Base-by-base conservation (phyloP, 495 filamentous ascomycete genomes). In the Parathielavia appendiculata region DNA sequence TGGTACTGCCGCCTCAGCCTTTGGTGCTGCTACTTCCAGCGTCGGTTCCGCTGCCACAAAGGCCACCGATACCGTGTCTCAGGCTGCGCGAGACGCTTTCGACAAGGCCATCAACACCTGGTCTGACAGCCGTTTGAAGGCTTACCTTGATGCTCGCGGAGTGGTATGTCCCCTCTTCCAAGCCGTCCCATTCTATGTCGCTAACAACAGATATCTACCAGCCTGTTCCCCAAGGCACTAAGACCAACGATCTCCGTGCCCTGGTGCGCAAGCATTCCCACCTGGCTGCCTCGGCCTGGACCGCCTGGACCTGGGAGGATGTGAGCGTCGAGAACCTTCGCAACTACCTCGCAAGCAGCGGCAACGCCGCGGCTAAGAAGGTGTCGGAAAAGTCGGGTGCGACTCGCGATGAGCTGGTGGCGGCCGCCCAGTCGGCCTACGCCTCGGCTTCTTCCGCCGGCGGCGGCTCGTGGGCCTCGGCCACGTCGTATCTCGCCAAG, bases 271-370 rank as follows among this genome's bases (percentile, higher is more conserved):
- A 85, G 55, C 76, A 87, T 64, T 77, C 81, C 47, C 86, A 91
- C 78, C 87, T 86, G 77, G 87, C 85, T 51, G 79, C 86, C 23
- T 79, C 78, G 60, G 84, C 84, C 39, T 91, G 80, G 74, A 86
- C 76, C 55, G 84, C 87, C 20, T 92, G 90, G 87, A 92, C 85
- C 35, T 93, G 91, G 71, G 88, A 93, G 63, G 90, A 90, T 51
- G 88, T 87, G 76, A 87, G 86, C 11, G 81, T 80, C 58, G 87
- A 92, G 26, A 88, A 90, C 69, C 72, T 95, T 41, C 85, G 83
- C 73, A 78, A 81, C 45, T 95, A 89, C 60, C 76, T 95, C 6
- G 76, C 79, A 5, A 75, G 76, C 13, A 74, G 71, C 55, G 80
- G 79, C 10, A 71, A 84, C 54, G 76, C 76, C 7, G 82, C 88